Conservation (phyloP, 164 flowering plant genomes). For the Nymphaea thermarum region DNA sequence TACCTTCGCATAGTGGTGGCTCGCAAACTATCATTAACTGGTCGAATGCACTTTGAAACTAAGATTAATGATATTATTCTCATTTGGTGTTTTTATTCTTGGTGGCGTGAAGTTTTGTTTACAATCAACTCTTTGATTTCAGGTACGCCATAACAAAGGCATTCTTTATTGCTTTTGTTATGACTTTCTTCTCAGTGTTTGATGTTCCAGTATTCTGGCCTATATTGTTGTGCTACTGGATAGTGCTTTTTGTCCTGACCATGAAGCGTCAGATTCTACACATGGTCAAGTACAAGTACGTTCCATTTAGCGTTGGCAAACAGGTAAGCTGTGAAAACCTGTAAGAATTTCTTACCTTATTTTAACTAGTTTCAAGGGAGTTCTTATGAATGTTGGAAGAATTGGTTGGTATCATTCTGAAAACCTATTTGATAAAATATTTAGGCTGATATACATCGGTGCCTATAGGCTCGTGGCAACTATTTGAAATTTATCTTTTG, state of each 20-base stretch:
- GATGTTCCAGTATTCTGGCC: slow-evolving; percentile 51
- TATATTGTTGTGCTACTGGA: slow-evolving; percentile 36
- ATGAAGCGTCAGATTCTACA: slow-evolving; percentile 42
- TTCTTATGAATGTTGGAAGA: background rate
- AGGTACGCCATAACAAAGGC: slow-evolving; percentile 32
- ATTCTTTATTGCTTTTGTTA: slow-evolving; percentile 22
- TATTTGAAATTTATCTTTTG: too few species aligned
- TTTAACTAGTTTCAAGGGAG: background rate
- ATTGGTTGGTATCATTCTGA: too few species aligned
- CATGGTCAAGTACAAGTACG: slow-evolving; percentile 37
- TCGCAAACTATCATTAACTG: too few species aligned
- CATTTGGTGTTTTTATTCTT: too few species aligned
- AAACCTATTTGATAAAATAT: too few species aligned
- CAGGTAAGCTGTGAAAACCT: slow-evolving; percentile 16
- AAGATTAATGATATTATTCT: too few species aligned
- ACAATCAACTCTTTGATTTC: slow-evolving; percentile 1
- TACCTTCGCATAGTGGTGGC: too few species aligned
- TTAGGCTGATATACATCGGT: too few species aligned
- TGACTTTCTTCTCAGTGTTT: slow-evolving; percentile 34
- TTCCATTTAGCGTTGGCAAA: slow-evolving; percentile 37
- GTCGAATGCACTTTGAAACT: too few species aligned
- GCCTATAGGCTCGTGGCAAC: too few species aligned
- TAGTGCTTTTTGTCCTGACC: slow-evolving; percentile 35
- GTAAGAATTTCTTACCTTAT: background rate
- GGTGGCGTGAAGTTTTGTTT: background rate